These are phyloP conservation scores for Trametes hirsuta DNA, from an alignment of 1,284 basidiomycete species.

Conservation along the genomic window DNA sequence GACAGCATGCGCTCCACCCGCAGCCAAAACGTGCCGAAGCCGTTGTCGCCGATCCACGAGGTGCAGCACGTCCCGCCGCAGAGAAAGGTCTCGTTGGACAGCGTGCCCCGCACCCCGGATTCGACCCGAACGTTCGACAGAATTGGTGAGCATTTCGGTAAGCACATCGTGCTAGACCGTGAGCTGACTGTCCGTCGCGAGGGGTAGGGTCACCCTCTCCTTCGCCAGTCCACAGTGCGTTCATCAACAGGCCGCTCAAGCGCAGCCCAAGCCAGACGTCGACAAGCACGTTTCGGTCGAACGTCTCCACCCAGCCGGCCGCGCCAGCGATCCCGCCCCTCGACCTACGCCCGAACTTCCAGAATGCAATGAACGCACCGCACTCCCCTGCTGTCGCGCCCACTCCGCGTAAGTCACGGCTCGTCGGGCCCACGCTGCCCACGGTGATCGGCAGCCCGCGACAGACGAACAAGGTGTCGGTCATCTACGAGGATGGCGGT, in stretches of 20 bases:
- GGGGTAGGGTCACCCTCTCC: background rate
- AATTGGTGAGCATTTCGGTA: conserved; percentile 15
- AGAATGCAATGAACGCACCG: conserved; percentile 33
- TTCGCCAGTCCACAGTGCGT: conserved; percentile 40
- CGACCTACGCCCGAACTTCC: conserved; percentile 58
- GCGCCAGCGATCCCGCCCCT: conserved; percentile 57
- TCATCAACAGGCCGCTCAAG: conserved; percentile 59
- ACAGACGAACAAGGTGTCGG: conserved; percentile 32
- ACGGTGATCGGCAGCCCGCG: conserved; percentile 32
- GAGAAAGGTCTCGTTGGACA: conserved; percentile 31
- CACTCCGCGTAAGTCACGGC: conserved; percentile 37
- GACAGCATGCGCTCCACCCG: conserved; percentile 23
- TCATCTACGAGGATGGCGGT: conserved; percentile 47
- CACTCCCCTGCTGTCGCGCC: conserved; percentile 35
- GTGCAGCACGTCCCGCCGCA: conserved; percentile 26
- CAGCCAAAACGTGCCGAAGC: conserved; percentile 24
- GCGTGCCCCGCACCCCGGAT: conserved; percentile 35
- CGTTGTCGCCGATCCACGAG: conserved; percentile 34
- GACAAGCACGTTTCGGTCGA: conserved; percentile 55
- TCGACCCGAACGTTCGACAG: conserved; percentile 31
- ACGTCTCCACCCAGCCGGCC: conserved; percentile 32
- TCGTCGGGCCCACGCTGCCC: conserved; percentile 30
- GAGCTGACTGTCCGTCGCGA: background rate
- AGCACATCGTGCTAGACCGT: conserved; percentile 1
- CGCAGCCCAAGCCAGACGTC: conserved; percentile 60